Evolutionary conservation across 768 basidiomycete genomes (phyloP), one percentile per base, ranked within the genome.

Genomic region (Fomitopsis serialis): DNA sequence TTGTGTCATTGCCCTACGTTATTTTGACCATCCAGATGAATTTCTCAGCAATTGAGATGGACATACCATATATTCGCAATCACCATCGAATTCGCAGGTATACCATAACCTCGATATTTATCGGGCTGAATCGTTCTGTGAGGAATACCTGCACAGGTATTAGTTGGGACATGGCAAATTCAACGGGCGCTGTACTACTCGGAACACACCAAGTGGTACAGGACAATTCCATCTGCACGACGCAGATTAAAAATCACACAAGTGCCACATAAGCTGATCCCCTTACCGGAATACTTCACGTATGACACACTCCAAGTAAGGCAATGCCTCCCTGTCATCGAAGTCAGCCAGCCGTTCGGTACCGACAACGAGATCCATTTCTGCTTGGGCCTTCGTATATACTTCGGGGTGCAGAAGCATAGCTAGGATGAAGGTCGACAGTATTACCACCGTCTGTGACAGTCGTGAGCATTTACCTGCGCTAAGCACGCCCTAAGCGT

Each of bases 351-450:
- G 43, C 1, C 75, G 63, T 47, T 71, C 69, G 8, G 36, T 45
- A 13, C 76, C 76, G 12, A 74, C 59, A 2, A 74, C 71, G 2
- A 60, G 52, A 52, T 76, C 74, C 2, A 78, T 63, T 53, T 78
- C 77, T 8, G 62, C 65, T 42, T 75, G 74, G 13, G 74, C 75
- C 52, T 68, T 73, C 29, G 53, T 54, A 66, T 67, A 68, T 0
- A 69, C 68, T n/a, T 74, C 70, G 0, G 75, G 76, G 54, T 73
- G 63, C 13, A 72, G 63, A 0, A 66, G 54, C 61, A 74, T 72
- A 9, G 71, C 73, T 23, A 76, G 65, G 58, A 77, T 70, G 53
- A 77, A 71, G 0, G 72, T 68, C 43, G 68, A 64, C 11, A 73
- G 60, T 10, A 32, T 11, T 11, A 69, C 63, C 7, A 73, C 68